Evolutionary conservation across 169 alveolate genomes (phyloP), one percentile per base, ranked within the genome.

Genomic region (Theileria orientalis): DNA sequence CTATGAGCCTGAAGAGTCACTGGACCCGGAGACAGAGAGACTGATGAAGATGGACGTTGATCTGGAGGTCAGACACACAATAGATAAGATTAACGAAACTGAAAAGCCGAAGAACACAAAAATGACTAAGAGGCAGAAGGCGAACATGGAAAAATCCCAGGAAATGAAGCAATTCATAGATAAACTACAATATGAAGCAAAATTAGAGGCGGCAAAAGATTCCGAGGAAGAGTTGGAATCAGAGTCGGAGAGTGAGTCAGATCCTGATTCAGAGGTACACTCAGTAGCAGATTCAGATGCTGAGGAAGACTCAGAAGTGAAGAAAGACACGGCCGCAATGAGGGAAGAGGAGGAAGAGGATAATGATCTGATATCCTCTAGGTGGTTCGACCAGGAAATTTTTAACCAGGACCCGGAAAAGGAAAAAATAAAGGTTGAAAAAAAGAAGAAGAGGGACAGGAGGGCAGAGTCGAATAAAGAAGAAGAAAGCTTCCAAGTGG

Each of bases 381-480:
- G 90, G 41, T 89, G 89, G 90, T 89, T 89, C 37, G 88, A 82
- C 64, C 84, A 89, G 69, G 87, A 84, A 42, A 83, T 85, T 42
- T 76, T 89, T 51, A 74, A 84, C 19, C 75, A 76, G 54, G 37
- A 59, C 19, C 35, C 23, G 3, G 69, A 63, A 5, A 49, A n/a
- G n/a, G n/a, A n/a, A n/a, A 19, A 42, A 33, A 29, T 9, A 52
- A 63, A 16, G 46, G 2, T 5, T 5, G 29, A 3, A 63, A 63
- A 33, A 5, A 33, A 54, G n/a, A 8, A 2, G 19, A 40, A 57
- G 30, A 21, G 21, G 30, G 30, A 3, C 16, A 47, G 21, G 30
- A 47, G 49, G 49, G 13, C 41, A 8, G 63, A 57, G 67, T 57
- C 32, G 67, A 63, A 44, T 47, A 42, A 80, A 57, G 75, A 72